Percentiles rank a stretch among this genome's conserved stretches.
Evolutionary conservation across 2,329 filamentous ascomycete genomes (phyloP).

Genomic region (Ophiostoma pallidulum): DNA sequence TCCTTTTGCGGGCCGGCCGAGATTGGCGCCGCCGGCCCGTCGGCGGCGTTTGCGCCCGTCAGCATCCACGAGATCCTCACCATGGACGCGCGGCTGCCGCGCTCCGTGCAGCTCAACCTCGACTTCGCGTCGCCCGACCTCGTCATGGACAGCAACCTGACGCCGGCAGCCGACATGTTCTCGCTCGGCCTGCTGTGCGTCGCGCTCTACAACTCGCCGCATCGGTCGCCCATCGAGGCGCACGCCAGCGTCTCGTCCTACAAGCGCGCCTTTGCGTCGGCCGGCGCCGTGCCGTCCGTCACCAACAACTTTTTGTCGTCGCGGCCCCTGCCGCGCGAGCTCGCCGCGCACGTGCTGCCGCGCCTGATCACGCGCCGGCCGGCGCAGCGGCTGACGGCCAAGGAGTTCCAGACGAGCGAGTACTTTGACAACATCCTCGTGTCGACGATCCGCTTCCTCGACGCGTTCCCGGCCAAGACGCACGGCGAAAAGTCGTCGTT

Average conservation of each 20-base stretch:
- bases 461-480: conserved; percentile 84
- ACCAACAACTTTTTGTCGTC: conserved; percentile 80
- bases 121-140: conserved; percentile 96
- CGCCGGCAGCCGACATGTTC: conserved; percentile 81
- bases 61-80: conserved; percentile 77
- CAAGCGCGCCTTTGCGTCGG: conserved; percentile 70
- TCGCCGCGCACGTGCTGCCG: conserved; percentile 67
- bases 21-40: conserved; percentile 28
- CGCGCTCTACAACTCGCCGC: conserved; percentile 89
- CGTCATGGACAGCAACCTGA: conserved; percentile 81
- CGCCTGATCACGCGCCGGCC: conserved; percentile 79
- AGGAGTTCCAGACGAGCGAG: conserved; percentile 86
- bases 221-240: conserved; percentile 74
- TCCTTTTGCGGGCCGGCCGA: conserved; percentile 78
- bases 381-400: conserved; percentile 76
- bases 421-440: conserved; percentile 97
- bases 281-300: conserved; percentile 67
- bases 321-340: conserved; percentile 67
- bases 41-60: conserved; percentile 69
- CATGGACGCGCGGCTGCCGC: conserved; percentile 73
- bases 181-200: conserved; percentile 82
- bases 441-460: conserved; percentile 90
- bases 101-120: conserved; percentile 75
- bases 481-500: conserved; percentile 85
- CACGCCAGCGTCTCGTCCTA: conserved; percentile 76